phyloP scores from a whole-genome alignment of 176 grass and related monocot genomes.

The Saccharum officinarum region DNA sequence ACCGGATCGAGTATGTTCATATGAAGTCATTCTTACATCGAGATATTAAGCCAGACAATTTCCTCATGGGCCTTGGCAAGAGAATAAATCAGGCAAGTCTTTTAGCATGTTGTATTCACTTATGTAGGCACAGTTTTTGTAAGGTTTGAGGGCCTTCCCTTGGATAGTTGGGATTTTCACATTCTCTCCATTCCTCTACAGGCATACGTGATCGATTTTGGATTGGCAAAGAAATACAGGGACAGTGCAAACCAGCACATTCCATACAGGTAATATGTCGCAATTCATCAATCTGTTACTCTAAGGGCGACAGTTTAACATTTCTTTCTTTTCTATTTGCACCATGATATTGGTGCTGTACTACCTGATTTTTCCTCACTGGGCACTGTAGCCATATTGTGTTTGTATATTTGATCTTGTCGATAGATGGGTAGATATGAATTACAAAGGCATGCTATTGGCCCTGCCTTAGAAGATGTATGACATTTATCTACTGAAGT shows the following conservation, averaged over 20 bases:
- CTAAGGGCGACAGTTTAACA: constrained; percentile 18
- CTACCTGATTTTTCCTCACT: neutral
- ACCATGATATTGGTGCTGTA: neutral
- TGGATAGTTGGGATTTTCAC: neutral
- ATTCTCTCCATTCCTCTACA: constrained; percentile 27
- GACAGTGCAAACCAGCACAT: constrained; percentile 81
- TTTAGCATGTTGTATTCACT: neutral
- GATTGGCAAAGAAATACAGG: constrained; percentile 88
- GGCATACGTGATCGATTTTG: constrained; percentile 96
- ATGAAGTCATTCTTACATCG: constrained; percentile 84
- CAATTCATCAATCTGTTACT: neutral
- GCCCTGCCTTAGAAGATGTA: neutral
- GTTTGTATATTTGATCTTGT: neutral
- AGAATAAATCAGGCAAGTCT: constrained; percentile 65
- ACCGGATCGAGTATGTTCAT: constrained; percentile 79
- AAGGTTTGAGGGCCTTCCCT: neutral
- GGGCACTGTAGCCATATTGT: neutral
- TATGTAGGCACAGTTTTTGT: neutral
- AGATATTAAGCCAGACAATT: constrained; percentile 98
- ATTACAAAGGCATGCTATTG: constrained; percentile 18
- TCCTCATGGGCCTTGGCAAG: constrained; percentile 86
- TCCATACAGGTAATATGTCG: constrained; percentile 69
- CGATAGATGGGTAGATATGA: neutral
- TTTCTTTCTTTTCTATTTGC: neutral
- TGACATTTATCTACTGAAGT: constrained; percentile 48